A percentile compares a stretch with the other conserved stretches of the same genome.
phyloP scores from a whole-genome alignment of 176 grass and related monocot species.

The Bromus sterilis region DNA sequence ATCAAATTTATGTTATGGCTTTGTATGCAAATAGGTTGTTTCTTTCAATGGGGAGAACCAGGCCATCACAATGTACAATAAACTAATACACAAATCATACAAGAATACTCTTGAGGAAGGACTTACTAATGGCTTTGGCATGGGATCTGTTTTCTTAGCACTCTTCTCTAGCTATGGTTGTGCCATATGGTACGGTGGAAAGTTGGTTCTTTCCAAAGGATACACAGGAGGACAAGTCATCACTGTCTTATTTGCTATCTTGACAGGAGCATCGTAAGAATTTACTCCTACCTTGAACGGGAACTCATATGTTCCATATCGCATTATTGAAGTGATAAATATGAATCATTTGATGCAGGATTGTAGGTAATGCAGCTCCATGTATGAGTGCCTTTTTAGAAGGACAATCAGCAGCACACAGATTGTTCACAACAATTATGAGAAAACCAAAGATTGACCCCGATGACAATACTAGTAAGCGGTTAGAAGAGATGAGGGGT shows the following conservation, averaged over 20 bases:
- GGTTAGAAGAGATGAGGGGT: constrained; percentile 21
- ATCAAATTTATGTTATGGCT: neutral
- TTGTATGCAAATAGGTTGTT: neutral
- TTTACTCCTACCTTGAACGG: neutral
- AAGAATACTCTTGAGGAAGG: neutral
- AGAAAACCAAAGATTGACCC: constrained; percentile 28
- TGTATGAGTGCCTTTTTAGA: constrained; percentile 12
- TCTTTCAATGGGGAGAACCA: constrained; percentile 20
- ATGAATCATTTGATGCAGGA: neutral
- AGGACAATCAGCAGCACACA: constrained; percentile 26
- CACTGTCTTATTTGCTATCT: neutral
- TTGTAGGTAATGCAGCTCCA: constrained; percentile 17
- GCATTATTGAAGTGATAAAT: neutral
- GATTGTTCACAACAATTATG: constrained; percentile 31
- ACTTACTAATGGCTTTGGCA: constrained; percentile 1
- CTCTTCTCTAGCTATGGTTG: constrained; percentile 8
- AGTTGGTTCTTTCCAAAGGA: constrained; percentile 3
- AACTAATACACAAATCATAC: constrained; percentile 6
- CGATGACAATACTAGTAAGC: neutral
- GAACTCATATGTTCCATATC: neutral
- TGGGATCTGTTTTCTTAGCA: neutral
- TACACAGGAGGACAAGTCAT: constrained; percentile 11
- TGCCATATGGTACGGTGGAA: constrained; percentile 7
- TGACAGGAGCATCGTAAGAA: neutral
- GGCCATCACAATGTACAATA: neutral